Evolutionary conservation across 1,284 basidiomycete species (phyloP).

Genomic region (Cutaneotrichosporon cavernicola): DNA sequence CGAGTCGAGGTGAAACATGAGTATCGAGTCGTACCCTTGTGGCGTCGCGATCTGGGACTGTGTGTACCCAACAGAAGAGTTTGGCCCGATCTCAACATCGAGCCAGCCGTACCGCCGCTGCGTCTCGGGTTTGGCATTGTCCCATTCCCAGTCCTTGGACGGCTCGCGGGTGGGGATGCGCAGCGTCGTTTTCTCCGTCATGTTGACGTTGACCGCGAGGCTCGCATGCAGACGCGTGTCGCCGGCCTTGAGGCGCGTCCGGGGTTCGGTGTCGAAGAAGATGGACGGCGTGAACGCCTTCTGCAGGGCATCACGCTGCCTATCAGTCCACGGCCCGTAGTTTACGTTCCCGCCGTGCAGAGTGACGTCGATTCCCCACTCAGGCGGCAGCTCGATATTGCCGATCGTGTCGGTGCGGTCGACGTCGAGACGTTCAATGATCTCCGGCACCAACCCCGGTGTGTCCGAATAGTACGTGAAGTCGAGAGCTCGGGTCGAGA

Average conservation of each 20-base stretch:
- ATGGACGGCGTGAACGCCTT: constrained; percentile 75
- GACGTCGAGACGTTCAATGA: constrained; percentile 54
- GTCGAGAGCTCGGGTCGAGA: constrained; percentile 73
- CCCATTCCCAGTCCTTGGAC: constrained; percentile 49
- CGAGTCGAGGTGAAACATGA: constrained; percentile 79
- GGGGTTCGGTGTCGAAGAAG: constrained; percentile 65
- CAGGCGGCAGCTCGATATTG: constrained; percentile 81
- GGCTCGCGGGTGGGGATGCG: constrained; percentile 82
- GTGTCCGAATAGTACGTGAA: constrained; percentile 79
- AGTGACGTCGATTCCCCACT: constrained; percentile 85
- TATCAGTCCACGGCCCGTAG: constrained; percentile 93
- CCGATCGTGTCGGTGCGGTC: constrained; percentile 65
- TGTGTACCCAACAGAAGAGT: constrained; percentile 76
- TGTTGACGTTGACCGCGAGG: constrained; percentile 73
- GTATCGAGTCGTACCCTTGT: constrained; percentile 70
- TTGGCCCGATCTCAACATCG: constrained; percentile 70
- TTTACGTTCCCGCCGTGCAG: constrained; percentile 69
- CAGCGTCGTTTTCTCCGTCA: constrained; percentile 71
- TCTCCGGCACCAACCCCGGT: constrained; percentile 49
- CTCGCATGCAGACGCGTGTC: constrained; percentile 77
- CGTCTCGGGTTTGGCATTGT: constrained; percentile 39
- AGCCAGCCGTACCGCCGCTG: constrained; percentile 66
- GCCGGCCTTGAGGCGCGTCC: constrained; percentile 64
- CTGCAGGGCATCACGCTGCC: constrained; percentile 77
- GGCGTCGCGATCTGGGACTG: constrained; percentile 73